A percentile compares a stretch with the other conserved stretches of the same genome.
phyloP scores from a whole-genome alignment of 2,329 filamentous ascomycete genomes.

The Alternaria infectoria region DNA sequence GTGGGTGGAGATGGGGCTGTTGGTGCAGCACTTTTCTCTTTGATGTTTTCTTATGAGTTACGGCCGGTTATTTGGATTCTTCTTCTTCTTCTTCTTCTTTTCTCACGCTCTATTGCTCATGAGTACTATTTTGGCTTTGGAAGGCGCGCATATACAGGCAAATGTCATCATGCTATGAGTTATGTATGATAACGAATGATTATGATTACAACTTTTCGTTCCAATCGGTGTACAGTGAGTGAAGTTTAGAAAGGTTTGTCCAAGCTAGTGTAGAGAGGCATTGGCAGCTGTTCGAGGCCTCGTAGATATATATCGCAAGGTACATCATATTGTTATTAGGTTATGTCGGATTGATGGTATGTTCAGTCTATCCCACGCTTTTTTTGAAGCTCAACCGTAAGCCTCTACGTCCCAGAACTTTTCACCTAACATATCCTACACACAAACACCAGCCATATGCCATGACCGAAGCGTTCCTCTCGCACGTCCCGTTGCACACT shows the following conservation, averaged over 20 bases:
- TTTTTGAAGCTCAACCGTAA: background rate
- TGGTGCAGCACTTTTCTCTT: background rate
- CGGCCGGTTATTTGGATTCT: background rate
- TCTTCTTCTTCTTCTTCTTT: background rate
- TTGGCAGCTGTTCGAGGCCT: background rate
- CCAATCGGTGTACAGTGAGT: background rate
- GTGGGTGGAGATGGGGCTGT: background rate
- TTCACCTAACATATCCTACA: background rate
- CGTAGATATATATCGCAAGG: rapidly evolving
- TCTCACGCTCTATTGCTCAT: background rate
- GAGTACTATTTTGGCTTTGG: background rate
- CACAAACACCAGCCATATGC: background rate
- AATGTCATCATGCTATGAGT: slow-evolving; percentile 1
- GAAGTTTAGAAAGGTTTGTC: background rate
- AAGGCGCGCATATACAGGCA: slow-evolving; percentile 6
- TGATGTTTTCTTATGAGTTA: background rate
- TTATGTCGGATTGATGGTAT: background rate
- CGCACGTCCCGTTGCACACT: background rate
- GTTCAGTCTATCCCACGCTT: background rate
- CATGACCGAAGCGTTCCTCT: background rate
- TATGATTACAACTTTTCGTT: background rate
- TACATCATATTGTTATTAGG: rapidly evolving
- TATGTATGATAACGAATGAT: slow-evolving; percentile 7
- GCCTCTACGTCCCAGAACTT: background rate
- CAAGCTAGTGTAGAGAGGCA: background rate